Base-by-base conservation (phyloP, 805 yeast genomes). In the Zygoascus tannicola region DNA sequence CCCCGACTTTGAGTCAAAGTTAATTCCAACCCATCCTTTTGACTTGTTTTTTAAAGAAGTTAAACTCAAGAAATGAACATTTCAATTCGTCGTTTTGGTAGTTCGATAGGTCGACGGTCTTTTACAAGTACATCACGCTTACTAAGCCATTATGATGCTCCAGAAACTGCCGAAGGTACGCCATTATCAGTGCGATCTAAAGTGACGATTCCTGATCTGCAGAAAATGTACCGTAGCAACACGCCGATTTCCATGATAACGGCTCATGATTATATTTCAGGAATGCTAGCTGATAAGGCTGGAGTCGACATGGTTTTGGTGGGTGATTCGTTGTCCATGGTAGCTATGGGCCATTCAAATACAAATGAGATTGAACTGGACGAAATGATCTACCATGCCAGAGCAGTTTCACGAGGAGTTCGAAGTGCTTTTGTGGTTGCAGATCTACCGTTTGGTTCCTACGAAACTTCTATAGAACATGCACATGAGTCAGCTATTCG, bases 281-380 rank as follows among this genome's bases (percentile, higher is more conserved):
- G 79, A 0, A 66, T 69, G 23, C 67, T 82, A 54, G 94, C 87
- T 0, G 79, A 81, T 20, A 60, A 69, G 15, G 75, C 88, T 0
- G 71, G 74, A 0, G 70, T 78, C 2, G 97, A 90, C 53, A 70
- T 80, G 46, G 69, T 80, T 4, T 69, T 90, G 2, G 80, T 90
- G 3, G 98, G 98, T 2, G 98, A 90, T 61, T 88, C 97, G 0
- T 65, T 92, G 21, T 86, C 96, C 0, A 90, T 87, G 96, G 88
- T 85, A 1, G 73, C 94, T 0, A 69, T 85, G 50, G 98, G 98
- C 0, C 80, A 81, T 56, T 70, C 58, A 38, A 53, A 60, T 32
- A 68, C 97, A 0, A 78, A 81, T 47, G 83, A 83, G 54, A 64
- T 92, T 22, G 71, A 80, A 2, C 74, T 86, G 41, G 88, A 85